Evolutionary conservation across 306 rosid species (phyloP).

Genomic region (Nissolia schottii): DNA sequence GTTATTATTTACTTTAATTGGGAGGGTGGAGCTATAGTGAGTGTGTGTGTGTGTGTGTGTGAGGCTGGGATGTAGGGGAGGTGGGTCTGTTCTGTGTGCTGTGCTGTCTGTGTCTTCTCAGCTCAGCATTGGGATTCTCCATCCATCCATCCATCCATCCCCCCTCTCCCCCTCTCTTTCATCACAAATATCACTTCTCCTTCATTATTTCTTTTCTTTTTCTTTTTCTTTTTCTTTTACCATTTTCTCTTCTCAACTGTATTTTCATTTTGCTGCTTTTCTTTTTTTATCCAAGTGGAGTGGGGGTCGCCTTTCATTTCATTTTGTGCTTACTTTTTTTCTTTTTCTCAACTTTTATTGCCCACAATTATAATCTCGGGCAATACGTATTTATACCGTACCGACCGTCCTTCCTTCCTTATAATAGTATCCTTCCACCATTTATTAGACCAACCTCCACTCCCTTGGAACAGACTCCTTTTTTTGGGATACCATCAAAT

Average conservation of each 20-base stretch:
- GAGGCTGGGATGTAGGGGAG: neutral
- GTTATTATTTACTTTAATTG: conserved; percentile 28
- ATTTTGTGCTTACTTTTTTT: too few species aligned
- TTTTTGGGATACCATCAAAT: too few species aligned
- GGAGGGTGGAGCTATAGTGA: conserved; percentile 11
- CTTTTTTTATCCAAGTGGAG: too few species aligned
- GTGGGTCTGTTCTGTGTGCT: conserved; percentile 8
- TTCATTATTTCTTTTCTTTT: conserved; percentile 34
- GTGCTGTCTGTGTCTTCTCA: conserved; percentile 41
- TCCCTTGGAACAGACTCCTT: too few species aligned
- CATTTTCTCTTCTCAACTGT: neutral
- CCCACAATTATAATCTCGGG: too few species aligned
- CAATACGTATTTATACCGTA: too few species aligned
- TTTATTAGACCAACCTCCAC: too few species aligned
- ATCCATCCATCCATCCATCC: neutral
- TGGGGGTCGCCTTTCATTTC: too few species aligned
- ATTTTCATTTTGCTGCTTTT: neutral
- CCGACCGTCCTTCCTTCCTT: too few species aligned
- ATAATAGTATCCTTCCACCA: too few species aligned
- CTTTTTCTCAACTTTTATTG: too few species aligned
- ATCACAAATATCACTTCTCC: conserved; percentile 36
- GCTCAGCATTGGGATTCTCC: conserved; percentile 66
- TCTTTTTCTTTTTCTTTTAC: neutral
- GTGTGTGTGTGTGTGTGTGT: conserved; percentile 3
- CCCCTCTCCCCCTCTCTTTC: conserved; percentile 20